phyloP scores from a whole-genome alignment of 2,329 filamentous ascomycete genomes.

The Nothomitra cinnamomea region DNA sequence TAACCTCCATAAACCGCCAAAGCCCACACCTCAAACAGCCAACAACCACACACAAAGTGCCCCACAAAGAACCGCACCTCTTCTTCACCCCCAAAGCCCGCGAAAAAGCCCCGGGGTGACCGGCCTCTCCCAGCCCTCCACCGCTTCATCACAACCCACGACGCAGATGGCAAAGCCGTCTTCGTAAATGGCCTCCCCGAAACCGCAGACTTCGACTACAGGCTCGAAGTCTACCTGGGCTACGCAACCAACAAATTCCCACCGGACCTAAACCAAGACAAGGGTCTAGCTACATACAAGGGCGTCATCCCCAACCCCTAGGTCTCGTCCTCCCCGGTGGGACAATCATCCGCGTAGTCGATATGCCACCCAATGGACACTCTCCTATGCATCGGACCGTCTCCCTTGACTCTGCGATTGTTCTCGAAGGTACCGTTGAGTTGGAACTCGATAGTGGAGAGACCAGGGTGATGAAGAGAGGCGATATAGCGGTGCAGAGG shows the following conservation, averaged over 20 bases:
- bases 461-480: slow-evolving; percentile 27
- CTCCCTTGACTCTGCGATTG: slow-evolving; percentile 34
- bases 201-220: slow-evolving; percentile 7
- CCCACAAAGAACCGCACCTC: no score
- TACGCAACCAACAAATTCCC: not conserved
- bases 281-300: not conserved
- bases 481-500: slow-evolving; percentile 39
- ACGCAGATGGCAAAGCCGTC: slow-evolving; percentile 16
- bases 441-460: slow-evolving; percentile 36
- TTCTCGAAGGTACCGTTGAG: slow-evolving; percentile 36
- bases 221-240: slow-evolving; percentile 1
- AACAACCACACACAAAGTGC: no score
- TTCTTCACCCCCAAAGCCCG: no score
- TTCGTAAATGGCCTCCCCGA: slow-evolving; percentile 2
- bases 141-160: slow-evolving; percentile 18
- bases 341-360: not conserved
- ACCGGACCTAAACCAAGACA: not conserved
- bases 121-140: not conserved
- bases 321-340: not conserved
- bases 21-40: no score
- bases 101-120: no score
- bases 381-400: not conserved
- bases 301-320: not conserved
- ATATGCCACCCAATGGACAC: not conserved
- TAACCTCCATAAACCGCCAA: no score